Conservation (phyloP, 306 rosid genomes). For the Cicer pinnatifidum region DNA sequence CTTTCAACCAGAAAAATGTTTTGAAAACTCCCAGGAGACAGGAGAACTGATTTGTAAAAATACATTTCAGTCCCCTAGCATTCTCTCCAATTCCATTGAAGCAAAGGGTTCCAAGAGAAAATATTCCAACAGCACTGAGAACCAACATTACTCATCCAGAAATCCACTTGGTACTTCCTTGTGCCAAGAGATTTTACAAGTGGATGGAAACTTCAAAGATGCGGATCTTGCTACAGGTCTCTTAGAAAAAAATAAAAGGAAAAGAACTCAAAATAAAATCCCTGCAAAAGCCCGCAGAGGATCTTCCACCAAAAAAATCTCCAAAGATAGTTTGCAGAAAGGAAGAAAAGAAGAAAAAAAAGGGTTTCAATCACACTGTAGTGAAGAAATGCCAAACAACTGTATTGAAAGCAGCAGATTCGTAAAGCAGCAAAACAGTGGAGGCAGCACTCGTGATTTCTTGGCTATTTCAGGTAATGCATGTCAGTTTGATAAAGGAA, state of each 20-base stretch:
- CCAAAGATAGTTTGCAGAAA: slow-evolving; percentile 45
- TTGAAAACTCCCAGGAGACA: slow-evolving; percentile 45
- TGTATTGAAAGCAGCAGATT: slow-evolving; percentile 45
- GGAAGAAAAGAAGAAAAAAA: slow-evolving; percentile 36
- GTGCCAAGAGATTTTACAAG: slow-evolving; percentile 52
- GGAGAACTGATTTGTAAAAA: slow-evolving; percentile 39
- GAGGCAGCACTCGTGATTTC: slow-evolving; percentile 41
- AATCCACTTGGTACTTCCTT: slow-evolving; percentile 48
- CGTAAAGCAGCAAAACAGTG: slow-evolving; percentile 40
- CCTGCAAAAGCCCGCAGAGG: slow-evolving; percentile 45
- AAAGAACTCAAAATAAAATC: slow-evolving; percentile 50
- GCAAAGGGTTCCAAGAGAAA: slow-evolving; percentile 61
- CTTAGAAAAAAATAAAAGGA: slow-evolving; percentile 52
- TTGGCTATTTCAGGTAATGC: slow-evolving; percentile 46
- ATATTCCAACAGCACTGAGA: slow-evolving; percentile 44
- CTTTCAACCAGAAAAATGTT: slow-evolving; percentile 46
- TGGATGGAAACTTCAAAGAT: slow-evolving; percentile 46
- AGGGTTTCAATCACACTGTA: slow-evolving; percentile 43
- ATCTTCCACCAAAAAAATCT: slow-evolving; percentile 41
- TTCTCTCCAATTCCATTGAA: slow-evolving; percentile 48
- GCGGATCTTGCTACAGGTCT: slow-evolving; percentile 40
- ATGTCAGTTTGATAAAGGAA: slow-evolving; percentile 41
- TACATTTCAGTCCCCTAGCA: slow-evolving; percentile 43
- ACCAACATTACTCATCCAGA: slow-evolving; percentile 38
- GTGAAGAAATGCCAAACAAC: slow-evolving; percentile 42